Evolutionary conservation across 2,329 filamentous ascomycete genomes (phyloP).

Genomic region (Aspergillus candidus): DNA sequence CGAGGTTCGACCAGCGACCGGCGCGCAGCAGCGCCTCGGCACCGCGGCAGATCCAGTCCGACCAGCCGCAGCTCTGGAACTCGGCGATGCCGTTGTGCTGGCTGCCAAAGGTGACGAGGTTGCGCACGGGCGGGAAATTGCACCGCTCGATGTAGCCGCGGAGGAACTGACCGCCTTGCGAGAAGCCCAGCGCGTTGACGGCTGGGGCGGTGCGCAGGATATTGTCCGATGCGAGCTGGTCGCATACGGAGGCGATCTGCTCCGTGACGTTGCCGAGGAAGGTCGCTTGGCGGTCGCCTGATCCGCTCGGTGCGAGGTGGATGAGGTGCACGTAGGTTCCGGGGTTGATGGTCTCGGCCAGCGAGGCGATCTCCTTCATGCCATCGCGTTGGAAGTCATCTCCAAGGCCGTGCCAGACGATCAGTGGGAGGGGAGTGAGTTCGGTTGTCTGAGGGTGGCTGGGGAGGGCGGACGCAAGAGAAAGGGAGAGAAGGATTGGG

Average conservation of each 20-base stretch:
- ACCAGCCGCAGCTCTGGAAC: constrained; percentile 65
- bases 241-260: constrained; percentile 72
- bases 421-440: constrained; percentile 63
- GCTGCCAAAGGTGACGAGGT: constrained; percentile 79
- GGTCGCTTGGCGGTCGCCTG: constrained; percentile 69
- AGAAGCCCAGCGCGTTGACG: constrained; percentile 89
- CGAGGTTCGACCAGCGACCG: constrained; percentile 73
- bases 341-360: constrained; percentile 67
- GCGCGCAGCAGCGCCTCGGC: constrained; percentile 71
- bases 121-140: constrained; percentile 67
- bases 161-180: constrained; percentile 94
- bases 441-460: constrained; percentile 18
- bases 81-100: constrained; percentile 88
- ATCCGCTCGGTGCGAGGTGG: constrained; percentile 60
- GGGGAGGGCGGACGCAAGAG: constrained; percentile 15
- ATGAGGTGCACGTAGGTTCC: constrained; percentile 81
- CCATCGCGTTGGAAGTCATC: constrained; percentile 66
- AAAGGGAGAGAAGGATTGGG: too few relatives aligned
- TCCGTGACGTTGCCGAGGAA: constrained; percentile 85
- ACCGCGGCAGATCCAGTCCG: constrained; percentile 74
- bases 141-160: constrained; percentile 84
- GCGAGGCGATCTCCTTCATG: constrained; percentile 61
- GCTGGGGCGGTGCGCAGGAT: constrained; percentile 76
- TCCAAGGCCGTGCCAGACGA: constrained; percentile 89
- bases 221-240: constrained; percentile 65